Evolutionary conservation across 1,139 yeast species (phyloP), one percentile per base, ranked within the genome.

Genomic region (Yamadazyma jaroonii): DNA sequence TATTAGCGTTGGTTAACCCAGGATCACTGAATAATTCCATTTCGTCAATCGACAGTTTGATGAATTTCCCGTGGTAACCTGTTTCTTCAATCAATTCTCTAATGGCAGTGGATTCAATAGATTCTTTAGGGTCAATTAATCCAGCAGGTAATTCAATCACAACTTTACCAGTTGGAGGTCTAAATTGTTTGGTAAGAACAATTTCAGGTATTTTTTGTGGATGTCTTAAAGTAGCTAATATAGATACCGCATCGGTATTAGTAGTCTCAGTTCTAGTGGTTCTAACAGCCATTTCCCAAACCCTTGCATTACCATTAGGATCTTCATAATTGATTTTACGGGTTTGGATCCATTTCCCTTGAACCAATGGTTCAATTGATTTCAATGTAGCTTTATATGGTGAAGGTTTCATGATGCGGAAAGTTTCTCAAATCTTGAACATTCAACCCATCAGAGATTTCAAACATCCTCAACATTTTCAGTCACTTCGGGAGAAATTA

Each of bases 61-160:
- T 52, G 40, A 77, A 67, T 17, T 73, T 79, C 4, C 94, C 92
- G 35, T 81, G 66, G 54, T 85, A 90, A 0, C 98, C 98, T 0
- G 97, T 90, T 56, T 92, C 98, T 59, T 92, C 98, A 37, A 74
- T 71, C 45, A 92, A 65, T 59, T 92, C 98, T 43, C 98, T 74
- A 38, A 81, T 72, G 0, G 97, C 97, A 25, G 97, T 88, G 3
- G 76, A 61, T 47, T 82, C 89, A 28, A 88, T 64, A 2, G 83
- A 59, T 56, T 92, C 98, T 36, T 78, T 74, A 2, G 94, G 88
- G 57, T 92, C 98, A 32, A 92, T 75, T 43, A 92, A 67, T 0
- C 98, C 98, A 0, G 98, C 98, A 0, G 98, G 98, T 52, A 90
- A 74, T 59, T 92, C 98, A 46, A 92, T 80, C 53, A 92, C 84